These are phyloP conservation scores for Juglanconis sp. DNA, from an alignment of 2,329 filamentous ascomycete genomes.

Conservation along the genomic window DNA sequence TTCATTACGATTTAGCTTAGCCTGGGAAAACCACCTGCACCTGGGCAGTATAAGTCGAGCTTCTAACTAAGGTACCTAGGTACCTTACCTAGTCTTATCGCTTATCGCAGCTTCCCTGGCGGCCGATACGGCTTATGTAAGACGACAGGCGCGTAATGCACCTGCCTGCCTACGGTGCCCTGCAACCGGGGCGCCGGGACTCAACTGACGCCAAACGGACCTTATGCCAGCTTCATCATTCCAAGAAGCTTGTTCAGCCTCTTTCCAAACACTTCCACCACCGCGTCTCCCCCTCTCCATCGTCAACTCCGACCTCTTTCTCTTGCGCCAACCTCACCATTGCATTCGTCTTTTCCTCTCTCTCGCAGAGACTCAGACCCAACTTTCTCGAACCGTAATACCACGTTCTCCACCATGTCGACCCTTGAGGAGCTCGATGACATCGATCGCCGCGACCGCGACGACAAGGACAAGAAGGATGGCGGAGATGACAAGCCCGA, in stretches of 20 bases:
- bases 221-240: neutral
- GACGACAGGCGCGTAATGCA: neutral
- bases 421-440: constrained; percentile 91
- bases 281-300: neutral
- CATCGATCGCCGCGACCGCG: constrained; percentile 75
- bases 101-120: neutral
- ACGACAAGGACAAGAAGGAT: constrained; percentile 53
- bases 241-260: neutral
- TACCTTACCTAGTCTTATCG: neutral
- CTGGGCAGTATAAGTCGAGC: too few relatives aligned
- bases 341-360: neutral
- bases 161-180: neutral
- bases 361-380: neutral
- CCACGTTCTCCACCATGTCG: constrained; percentile 59
- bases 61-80: neutral
- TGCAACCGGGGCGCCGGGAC: neutral
- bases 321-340: neutral
- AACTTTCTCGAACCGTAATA: neutral
- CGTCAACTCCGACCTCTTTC: neutral
- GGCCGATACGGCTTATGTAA: neutral
- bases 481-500: constrained; percentile 54
- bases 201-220: neutral
- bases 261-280: neutral
- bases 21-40: too few relatives aligned
- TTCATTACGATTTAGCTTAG: too few relatives aligned